Percentiles rank a stretch among this genome's conserved stretches.
Conservation (phyloP, 2,329 filamentous ascomycete species). For the Clonostachys chloroleuca region DNA sequence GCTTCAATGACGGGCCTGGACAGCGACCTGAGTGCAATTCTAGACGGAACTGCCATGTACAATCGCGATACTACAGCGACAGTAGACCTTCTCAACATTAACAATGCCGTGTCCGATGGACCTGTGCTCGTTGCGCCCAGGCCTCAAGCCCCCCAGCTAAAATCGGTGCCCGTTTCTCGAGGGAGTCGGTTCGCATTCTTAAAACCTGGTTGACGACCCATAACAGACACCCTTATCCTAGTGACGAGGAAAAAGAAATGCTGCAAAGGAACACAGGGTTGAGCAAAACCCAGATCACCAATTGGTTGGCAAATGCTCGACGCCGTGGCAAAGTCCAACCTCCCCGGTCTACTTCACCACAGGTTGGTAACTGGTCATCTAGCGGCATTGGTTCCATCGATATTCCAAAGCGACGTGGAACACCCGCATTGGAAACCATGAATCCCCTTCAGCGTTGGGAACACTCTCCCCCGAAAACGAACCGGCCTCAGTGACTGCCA, state of each 20-base stretch:
- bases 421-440: slow-evolving; percentile 48
- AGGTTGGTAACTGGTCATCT: slow-evolving; percentile 52
- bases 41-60: slow-evolving; percentile 11
- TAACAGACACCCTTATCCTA: slow-evolving; percentile 80
- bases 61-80: background rate
- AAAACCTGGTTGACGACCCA: slow-evolving; percentile 84
- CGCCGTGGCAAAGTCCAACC: slow-evolving; percentile 74
- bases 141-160: slow-evolving; percentile 41
- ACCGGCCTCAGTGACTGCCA: slow-evolving; percentile 53
- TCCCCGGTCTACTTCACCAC: slow-evolving; percentile 65
- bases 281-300: slow-evolving; percentile 78
- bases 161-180: slow-evolving; percentile 71
- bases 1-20: background rate
- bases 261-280: slow-evolving; percentile 76
- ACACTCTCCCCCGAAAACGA: slow-evolving; percentile 57
- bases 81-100: slow-evolving; percentile 16
- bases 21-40: background rate
- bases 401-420: slow-evolving; percentile 60
- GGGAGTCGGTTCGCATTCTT: slow-evolving; percentile 73
- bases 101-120: slow-evolving; percentile 10
- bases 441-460: slow-evolving; percentile 56
- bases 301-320: slow-evolving; percentile 89
- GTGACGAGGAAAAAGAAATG: slow-evolving; percentile 78
- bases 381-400: slow-evolving; percentile 57
- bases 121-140: background rate